These are phyloP conservation scores for Cutaneotrichosporon arboriforme DNA, from an alignment of 1,284 basidiomycete species.

Conservation along the genomic window DNA sequence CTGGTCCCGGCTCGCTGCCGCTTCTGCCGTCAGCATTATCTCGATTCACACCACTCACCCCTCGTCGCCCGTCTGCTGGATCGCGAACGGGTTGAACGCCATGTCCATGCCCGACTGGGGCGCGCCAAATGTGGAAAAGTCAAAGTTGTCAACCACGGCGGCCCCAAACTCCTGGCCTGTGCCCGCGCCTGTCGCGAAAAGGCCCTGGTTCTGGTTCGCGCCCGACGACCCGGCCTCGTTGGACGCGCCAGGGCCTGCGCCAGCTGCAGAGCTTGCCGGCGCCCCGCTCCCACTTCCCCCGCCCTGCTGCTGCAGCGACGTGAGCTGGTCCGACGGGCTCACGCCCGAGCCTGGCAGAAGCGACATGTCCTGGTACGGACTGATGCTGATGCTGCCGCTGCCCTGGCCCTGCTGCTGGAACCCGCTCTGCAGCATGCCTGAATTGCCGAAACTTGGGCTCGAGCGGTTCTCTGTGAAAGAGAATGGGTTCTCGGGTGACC, in stretches of 20 bases:
- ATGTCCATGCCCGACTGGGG: slow-evolving; percentile 18
- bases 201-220: background rate
- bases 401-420: slow-evolving; percentile 11
- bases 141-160: slow-evolving; percentile 34
- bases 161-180: slow-evolving; percentile 24
- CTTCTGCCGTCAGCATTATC: slow-evolving; percentile 9
- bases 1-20: slow-evolving; percentile 17
- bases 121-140: slow-evolving; percentile 39
- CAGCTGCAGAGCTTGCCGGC: background rate
- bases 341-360: slow-evolving; percentile 4
- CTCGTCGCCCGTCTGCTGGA: slow-evolving; percentile 40
- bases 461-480: slow-evolving; percentile 16
- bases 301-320: slow-evolving; percentile 2
- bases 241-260: background rate
- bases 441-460: slow-evolving; percentile 7
- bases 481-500: slow-evolving; percentile 19
- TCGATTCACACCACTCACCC: slow-evolving; percentile 24
- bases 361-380: slow-evolving; percentile 19
- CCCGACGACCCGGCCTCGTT: no score
- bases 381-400: slow-evolving; percentile 11
- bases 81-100: slow-evolving; percentile 47
- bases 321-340: slow-evolving; percentile 5
- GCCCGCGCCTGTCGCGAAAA: background rate
- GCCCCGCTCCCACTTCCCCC: background rate
- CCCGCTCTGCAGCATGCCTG: slow-evolving; percentile 2